phyloP scores from a whole-genome alignment of 2,329 filamentous ascomycete species.

The Hirsutella minnesotensis region DNA sequence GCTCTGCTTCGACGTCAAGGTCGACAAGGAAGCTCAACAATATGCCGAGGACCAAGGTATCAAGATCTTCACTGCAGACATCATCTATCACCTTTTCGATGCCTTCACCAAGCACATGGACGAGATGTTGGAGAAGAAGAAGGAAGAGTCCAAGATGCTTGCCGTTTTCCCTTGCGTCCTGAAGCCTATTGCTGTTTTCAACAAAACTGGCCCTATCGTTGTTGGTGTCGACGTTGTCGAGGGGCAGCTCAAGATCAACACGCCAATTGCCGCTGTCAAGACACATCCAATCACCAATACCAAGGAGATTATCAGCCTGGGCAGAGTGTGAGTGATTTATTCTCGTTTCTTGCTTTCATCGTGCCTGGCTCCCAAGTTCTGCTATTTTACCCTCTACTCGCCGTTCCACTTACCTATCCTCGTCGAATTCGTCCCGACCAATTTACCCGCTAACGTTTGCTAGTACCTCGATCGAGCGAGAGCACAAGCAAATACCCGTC shows the following conservation, averaged over 20 bases:
- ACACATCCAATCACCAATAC: conserved; percentile 63
- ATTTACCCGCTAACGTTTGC: too few relatives aligned
- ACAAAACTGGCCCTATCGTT: conserved; percentile 94
- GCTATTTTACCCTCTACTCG: conserved; percentile 12
- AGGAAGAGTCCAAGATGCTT: conserved; percentile 89
- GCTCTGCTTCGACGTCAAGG: conserved; percentile 99
- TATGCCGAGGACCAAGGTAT: conserved; percentile 92
- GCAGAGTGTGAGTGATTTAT: conserved; percentile 75
- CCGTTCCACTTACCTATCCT: too few relatives aligned
- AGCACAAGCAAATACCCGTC: conserved; percentile 85
- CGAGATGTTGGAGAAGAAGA: conserved; percentile 75
- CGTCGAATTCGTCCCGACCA: too few relatives aligned
- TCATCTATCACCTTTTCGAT: conserved; percentile 98
- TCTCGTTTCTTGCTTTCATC: neutral
- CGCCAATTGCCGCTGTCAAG: conserved; percentile 80
- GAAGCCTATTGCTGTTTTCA: conserved; percentile 84
- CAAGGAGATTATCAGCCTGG: conserved; percentile 76
- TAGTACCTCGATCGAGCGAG: conserved; percentile 91
- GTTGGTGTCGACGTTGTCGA: conserved; percentile 93
- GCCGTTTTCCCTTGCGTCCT: conserved; percentile 97
- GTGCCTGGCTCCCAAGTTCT: conserved; percentile 11
- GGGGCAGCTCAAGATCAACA: conserved; percentile 74
- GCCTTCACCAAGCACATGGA: conserved; percentile 93
- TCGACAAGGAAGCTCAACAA: conserved; percentile 86
- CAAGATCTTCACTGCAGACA: conserved; percentile 97